These are phyloP conservation scores for Pulveroboletus sp. DNA, from an alignment of 768 basidiomycete genomes.

Conservation along the genomic window DNA sequence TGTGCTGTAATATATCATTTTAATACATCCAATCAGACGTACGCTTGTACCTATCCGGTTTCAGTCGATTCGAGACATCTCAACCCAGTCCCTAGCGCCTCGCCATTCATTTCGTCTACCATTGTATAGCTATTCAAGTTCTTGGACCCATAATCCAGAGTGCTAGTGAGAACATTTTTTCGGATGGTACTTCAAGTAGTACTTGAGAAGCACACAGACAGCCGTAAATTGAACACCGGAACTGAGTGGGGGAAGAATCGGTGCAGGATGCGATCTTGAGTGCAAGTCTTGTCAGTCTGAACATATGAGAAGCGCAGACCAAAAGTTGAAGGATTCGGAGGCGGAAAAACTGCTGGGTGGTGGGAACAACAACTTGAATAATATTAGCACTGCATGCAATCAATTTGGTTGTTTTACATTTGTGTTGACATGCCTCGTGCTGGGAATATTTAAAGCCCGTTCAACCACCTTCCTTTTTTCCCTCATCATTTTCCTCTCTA, in stretches of 20 bases:
- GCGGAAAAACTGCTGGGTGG: too few species aligned
- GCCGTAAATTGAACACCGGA: constrained; percentile 49
- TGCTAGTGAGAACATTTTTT: constrained; percentile 63
- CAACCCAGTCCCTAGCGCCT: background rate
- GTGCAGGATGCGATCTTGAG: constrained; percentile 67
- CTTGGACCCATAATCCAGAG: constrained; percentile 15
- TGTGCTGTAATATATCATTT: background rate
- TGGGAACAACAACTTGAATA: background rate
- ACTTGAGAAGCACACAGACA: constrained; percentile 47
- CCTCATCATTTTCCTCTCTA: constrained; percentile 26
- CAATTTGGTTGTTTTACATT: background rate
- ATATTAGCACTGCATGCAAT: too few species aligned
- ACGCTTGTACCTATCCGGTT: background rate
- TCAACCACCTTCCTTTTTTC: constrained; percentile 19
- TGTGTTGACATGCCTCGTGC: constrained; percentile 3
- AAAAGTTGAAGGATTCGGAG: constrained; percentile 57
- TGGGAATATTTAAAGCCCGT: constrained; percentile 43
- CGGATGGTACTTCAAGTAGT: constrained; percentile 68
- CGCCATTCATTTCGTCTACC: background rate
- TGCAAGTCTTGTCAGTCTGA: constrained; percentile 77
- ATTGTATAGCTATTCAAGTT: constrained; percentile 1
- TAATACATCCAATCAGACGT: background rate
- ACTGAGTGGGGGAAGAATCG: constrained; percentile 80
- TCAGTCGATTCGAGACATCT: background rate
- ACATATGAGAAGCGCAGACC: constrained; percentile 56